Percentiles rank a stretch among this genome's conserved stretches.
Evolutionary conservation across 768 basidiomycete species (phyloP).

Genomic region (Galerina sulciceps): DNA sequence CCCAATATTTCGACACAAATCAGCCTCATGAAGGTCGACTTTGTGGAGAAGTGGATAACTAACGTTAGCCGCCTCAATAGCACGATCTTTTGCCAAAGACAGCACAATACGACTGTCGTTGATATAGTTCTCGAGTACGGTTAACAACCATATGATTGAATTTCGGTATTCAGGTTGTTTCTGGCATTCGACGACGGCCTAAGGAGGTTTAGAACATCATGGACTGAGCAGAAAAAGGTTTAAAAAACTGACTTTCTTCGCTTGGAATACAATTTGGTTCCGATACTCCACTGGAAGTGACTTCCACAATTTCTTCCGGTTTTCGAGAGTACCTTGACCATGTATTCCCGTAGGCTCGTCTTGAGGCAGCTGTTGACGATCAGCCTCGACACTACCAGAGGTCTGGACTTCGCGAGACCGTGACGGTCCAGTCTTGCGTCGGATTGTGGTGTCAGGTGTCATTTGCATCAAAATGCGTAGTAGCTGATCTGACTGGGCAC

Average conservation of each 20-base stretch:
- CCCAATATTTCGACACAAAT: not conserved
- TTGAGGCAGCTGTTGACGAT: too few species aligned
- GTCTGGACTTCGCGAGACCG: too few species aligned
- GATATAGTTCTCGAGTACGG: conserved; percentile 64
- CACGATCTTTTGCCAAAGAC: conserved; percentile 23
- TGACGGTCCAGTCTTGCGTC: too few species aligned
- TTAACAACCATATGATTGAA: conserved; percentile 74
- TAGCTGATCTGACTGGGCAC: conserved; percentile 67
- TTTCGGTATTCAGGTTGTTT: conserved; percentile 90
- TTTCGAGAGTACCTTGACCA: too few species aligned
- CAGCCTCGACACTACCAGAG: too few species aligned
- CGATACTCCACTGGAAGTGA: too few species aligned
- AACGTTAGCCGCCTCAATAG: conserved; percentile 13
- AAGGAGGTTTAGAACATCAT: not conserved
- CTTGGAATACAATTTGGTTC: conserved; percentile 83
- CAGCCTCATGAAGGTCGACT: not conserved
- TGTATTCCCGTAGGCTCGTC: too few species aligned
- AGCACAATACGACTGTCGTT: conserved; percentile 44
- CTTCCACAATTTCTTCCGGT: too few species aligned
- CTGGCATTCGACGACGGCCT: conserved; percentile 91
- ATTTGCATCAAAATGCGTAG: conserved; percentile 71
- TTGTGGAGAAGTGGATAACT: conserved; percentile 28
- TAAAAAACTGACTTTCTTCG: conserved; percentile 74
- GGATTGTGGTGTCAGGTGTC: conserved; percentile 59
- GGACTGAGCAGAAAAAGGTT: not conserved